Evolutionary conservation across 495 filamentous ascomycete species (phyloP), one percentile per base, ranked within the genome.

Genomic region (Annulohypoxylon maeteangense): DNA sequence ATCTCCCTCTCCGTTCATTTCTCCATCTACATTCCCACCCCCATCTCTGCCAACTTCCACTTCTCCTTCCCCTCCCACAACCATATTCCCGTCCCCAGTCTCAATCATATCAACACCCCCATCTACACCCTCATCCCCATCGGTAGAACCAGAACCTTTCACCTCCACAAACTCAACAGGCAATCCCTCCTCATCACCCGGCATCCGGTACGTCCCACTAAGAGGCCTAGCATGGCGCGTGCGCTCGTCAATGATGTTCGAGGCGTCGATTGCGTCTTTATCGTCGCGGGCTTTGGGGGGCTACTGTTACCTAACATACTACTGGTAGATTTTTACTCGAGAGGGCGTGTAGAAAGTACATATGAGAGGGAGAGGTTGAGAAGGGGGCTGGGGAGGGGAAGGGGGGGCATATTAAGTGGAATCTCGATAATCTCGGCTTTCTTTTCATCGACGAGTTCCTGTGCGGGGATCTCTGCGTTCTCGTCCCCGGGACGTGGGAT

Each of bases 381-480:
- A 36, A 7, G 10, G 34, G 7, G n/a, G n/a, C n/a, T n/a, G n/a
- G 12, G n/a, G 36, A 57, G 1, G 14, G 25, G 51, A 18, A 20
- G 22, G 10, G 22, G 10, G 22, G 11, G 77, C 80, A 23, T 79
- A 90, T 87, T 81, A 2, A 90, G 74, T 34, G 81, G 8, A 12
- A 27, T 77, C 63, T 80, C 75, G 67, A 89, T 85, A 5, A 81
- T 79, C 65, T 90, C 85, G 0, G 84, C 84, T 3, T 74, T 78
- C 1, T 40, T 79, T 10, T 78, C 71, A 34, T 83, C 68, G n/a
- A 84, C 81, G 5, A 81, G 80, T 38, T 87, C 85, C 36, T 85
- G 77, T 5, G 89, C 86, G 16, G 84, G 87, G n/a, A 88, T 78
- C 3, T 82, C 51, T 25, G 79, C 80, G 18, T 81, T 78, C 40